phyloP scores from a whole-genome alignment of 2,329 filamentous ascomycete species.

The Monilinia laxa region DNA sequence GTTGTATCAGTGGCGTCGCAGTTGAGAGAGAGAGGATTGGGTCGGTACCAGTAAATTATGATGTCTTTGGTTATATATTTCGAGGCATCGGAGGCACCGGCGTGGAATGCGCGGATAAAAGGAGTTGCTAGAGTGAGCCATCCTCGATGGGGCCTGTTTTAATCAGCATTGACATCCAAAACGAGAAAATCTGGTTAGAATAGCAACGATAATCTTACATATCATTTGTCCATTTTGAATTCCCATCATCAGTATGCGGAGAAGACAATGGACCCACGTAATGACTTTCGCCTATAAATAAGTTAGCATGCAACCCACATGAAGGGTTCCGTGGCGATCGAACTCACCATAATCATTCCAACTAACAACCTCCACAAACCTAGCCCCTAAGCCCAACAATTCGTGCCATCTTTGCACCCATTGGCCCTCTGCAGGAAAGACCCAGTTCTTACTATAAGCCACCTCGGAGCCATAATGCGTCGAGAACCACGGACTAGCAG shows the following conservation, averaged over 20 bases:
- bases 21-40: not conserved
- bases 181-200: fast-evolving
- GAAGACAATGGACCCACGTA: conserved; percentile 19
- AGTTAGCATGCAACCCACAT: not conserved
- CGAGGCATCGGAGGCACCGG: not conserved
- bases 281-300: conserved; percentile 14
- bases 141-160: conserved; percentile 13
- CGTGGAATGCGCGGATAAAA: conserved; percentile 17
- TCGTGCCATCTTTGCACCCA: conserved; percentile 16
- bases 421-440: conserved; percentile 12
- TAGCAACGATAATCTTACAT: not conserved
- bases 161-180: not conserved
- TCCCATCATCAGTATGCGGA: conserved; percentile 18
- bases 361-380: conserved; percentile 17
- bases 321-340: not conserved
- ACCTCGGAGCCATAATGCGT: conserved; percentile 22
- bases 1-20: conserved; percentile 21
- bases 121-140: conserved; percentile 19
- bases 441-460: conserved; percentile 23
- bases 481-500: conserved; percentile 19
- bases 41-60: conserved; percentile 23
- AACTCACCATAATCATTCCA: conserved; percentile 24
- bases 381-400: not conserved
- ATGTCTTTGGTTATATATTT: not conserved
- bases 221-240: conserved; percentile 22